These are phyloP conservation scores for Scheffersomyces quercinus DNA, from an alignment of 1,139 yeast genomes.

Conservation along the genomic window DNA sequence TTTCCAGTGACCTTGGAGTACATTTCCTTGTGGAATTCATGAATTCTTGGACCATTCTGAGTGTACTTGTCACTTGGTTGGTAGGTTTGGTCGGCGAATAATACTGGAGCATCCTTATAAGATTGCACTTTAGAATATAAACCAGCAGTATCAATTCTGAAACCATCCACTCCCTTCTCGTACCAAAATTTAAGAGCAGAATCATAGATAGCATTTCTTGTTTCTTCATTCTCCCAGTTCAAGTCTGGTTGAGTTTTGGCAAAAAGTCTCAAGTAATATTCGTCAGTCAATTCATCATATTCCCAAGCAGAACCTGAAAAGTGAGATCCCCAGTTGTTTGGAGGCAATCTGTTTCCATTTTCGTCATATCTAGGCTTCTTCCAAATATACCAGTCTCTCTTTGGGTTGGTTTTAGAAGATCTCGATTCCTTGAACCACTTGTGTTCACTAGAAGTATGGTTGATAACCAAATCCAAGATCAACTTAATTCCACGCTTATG, in stretches of 20 bases:
- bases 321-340: constrained; percentile 56
- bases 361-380: constrained; percentile 47
- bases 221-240: constrained; percentile 58
- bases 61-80: constrained; percentile 38
- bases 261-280: constrained; percentile 55
- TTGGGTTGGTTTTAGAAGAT: constrained; percentile 50
- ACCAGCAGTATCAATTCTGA: constrained; percentile 57
- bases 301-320: constrained; percentile 60
- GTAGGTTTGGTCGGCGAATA: constrained; percentile 37
- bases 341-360: constrained; percentile 51
- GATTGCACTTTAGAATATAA: constrained; percentile 51
- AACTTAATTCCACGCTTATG: constrained; percentile 53
- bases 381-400: constrained; percentile 67
- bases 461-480: constrained; percentile 57
- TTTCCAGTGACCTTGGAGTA: constrained; percentile 42
- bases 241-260: constrained; percentile 58
- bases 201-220: constrained; percentile 52
- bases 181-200: constrained; percentile 55
- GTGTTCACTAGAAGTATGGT: constrained; percentile 59
- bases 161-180: constrained; percentile 58
- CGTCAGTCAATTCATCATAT: constrained; percentile 51
- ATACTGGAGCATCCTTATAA: constrained; percentile 51
- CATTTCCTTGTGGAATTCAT: constrained; percentile 60
- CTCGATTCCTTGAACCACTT: constrained; percentile 59
- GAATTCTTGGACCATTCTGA: constrained; percentile 54